Evolutionary conservation across 169 alveolate genomes (phyloP).

Genomic region (Miamiensis avidus): DNA sequence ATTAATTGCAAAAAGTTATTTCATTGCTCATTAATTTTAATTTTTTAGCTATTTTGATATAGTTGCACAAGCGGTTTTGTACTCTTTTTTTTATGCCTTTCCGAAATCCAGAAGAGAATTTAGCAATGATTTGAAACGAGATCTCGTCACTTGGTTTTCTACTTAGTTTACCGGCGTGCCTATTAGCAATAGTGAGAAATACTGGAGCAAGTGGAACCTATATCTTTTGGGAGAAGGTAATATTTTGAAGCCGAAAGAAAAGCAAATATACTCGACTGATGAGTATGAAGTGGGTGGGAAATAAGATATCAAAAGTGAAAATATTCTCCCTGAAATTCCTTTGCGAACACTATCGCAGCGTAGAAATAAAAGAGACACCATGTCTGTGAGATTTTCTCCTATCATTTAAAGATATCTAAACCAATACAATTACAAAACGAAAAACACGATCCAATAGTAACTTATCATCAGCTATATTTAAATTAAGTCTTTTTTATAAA

Average conservation of each 20-base stretch:
- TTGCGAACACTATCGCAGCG: neutral
- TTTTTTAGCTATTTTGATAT: slow-evolving; percentile 31
- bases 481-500: no score
- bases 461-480: no score
- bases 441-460: neutral
- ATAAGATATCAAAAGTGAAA: no score
- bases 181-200: slow-evolving; percentile 36
- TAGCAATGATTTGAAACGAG: slow-evolving; percentile 41
- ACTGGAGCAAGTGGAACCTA: slow-evolving; percentile 40
- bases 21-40: neutral
- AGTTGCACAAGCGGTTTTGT: slow-evolving; percentile 43
- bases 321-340: neutral
- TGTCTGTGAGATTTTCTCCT: slow-evolving; percentile 44
- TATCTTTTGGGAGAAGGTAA: slow-evolving; percentile 47
- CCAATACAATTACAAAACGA: slow-evolving; percentile 32
- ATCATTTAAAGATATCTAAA: slow-evolving; percentile 29
- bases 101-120: slow-evolving; percentile 46
- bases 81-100: slow-evolving; percentile 47
- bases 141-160: slow-evolving; percentile 29
- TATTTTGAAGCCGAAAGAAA: slow-evolving; percentile 24
- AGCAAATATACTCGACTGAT: neutral
- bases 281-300: neutral
- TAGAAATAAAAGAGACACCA: slow-evolving; percentile 41
- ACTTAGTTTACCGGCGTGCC: slow-evolving; percentile 38
- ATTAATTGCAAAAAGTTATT: neutral